A percentile compares a stretch with the other conserved stretches of the same genome.
Conservation (phyloP, 768 basidiomycete genomes). For the Auriculariales sp. region DNA sequence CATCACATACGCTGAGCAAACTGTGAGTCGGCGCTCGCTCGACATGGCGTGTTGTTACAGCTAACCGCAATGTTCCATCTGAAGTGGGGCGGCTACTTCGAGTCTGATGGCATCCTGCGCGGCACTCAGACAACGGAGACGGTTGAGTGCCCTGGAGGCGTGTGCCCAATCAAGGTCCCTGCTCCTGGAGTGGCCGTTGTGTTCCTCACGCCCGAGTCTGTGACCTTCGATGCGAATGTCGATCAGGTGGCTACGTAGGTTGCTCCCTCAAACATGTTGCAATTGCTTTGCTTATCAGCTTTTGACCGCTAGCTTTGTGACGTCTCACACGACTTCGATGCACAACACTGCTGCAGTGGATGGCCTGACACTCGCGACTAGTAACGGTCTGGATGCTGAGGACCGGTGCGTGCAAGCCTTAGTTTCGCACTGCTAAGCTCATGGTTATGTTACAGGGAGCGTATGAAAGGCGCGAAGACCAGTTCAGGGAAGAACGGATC, state of each 20-base stretch:
- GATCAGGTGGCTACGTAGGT: conserved; percentile 3
- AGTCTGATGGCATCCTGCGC: conserved; percentile 25
- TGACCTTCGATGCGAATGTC: too few species aligned
- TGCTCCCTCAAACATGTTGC: conserved; percentile 8
- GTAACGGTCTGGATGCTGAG: conserved; percentile 18
- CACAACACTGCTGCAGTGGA: conserved; percentile 19
- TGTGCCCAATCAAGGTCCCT: conserved; percentile 14
- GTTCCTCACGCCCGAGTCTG: conserved; percentile 10
- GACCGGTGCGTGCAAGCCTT: too few species aligned
- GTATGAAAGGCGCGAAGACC: too few species aligned
- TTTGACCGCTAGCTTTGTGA: too few species aligned
- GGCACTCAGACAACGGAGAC: conserved; percentile 10
- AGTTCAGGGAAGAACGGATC: too few species aligned
- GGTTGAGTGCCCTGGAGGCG: conserved; percentile 13
- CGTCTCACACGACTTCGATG: conserved; percentile 12
- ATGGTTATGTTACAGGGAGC: too few species aligned
- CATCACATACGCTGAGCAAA: conserved; percentile 69
- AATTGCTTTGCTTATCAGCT: conserved; percentile 18
- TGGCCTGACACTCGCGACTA: conserved; percentile 21
- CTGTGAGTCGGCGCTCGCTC: not conserved
- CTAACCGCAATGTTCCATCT: not conserved
- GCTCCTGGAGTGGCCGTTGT: conserved; percentile 17
- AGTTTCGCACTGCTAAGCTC: too few species aligned
- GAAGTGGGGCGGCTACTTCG: conserved; percentile 24
- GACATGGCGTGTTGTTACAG: not conserved